phyloP scores from a whole-genome alignment of 192 early-diverging fungal species.

The Coemansia guatemalensis region DNA sequence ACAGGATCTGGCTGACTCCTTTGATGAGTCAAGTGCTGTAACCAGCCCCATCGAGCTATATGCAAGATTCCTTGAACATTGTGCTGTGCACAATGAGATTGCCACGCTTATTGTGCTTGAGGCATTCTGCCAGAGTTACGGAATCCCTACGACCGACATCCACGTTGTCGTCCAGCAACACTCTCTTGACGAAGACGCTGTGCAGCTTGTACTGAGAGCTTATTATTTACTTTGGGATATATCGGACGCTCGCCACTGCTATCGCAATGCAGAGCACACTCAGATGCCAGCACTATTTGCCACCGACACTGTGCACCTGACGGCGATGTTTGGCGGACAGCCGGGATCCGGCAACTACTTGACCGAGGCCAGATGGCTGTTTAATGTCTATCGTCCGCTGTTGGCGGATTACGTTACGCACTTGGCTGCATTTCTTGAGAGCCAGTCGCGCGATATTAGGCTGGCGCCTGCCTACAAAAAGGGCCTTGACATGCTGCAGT shows the following conservation, averaged over 20 bases:
- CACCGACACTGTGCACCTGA: slow-evolving; percentile 56
- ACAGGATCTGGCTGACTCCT: no score
- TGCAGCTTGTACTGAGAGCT: slow-evolving; percentile 16
- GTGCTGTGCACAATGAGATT: not conserved
- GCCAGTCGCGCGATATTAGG: slow-evolving; percentile 57
- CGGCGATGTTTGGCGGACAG: slow-evolving; percentile 93
- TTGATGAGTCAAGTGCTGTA: no score
- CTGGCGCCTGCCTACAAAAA: slow-evolving; percentile 56
- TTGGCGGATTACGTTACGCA: slow-evolving; percentile 65
- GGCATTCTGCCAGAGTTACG: not conserved
- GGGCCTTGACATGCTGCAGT: slow-evolving; percentile 70
- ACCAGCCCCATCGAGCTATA: slow-evolving; percentile 12
- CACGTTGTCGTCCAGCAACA: slow-evolving; percentile 16
- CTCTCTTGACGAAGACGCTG: slow-evolving; percentile 1
- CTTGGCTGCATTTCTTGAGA: slow-evolving; percentile 64
- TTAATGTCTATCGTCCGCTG: slow-evolving; percentile 64
- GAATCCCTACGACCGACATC: slow-evolving; percentile 5
- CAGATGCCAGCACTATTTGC: slow-evolving; percentile 14
- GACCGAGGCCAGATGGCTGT: slow-evolving; percentile 79
- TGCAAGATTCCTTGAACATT: slow-evolving; percentile 12
- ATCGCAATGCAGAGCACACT: slow-evolving; percentile 6
- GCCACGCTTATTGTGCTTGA: not conserved
- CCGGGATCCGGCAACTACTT: slow-evolving; percentile 80
- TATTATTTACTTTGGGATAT: slow-evolving; percentile 20
- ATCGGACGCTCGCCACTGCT: slow-evolving; percentile 62